Base-by-base conservation (phyloP, 2,329 filamentous ascomycete species). In the Eurotiales sp. region DNA sequence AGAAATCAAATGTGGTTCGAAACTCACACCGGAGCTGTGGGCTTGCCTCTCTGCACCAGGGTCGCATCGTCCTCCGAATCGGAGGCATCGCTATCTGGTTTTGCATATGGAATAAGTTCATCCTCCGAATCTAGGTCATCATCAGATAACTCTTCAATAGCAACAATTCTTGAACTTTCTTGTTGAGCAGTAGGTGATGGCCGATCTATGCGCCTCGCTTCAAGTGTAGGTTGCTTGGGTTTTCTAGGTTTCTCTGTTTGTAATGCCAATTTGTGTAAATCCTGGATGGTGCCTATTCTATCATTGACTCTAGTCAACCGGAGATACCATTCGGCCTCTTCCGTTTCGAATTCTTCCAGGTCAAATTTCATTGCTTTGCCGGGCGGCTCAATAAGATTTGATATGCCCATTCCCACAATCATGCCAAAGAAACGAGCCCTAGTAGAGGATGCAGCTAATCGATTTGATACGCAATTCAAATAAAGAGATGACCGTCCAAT, bases 61-160 rank as follows among this genome's bases (percentile, higher is more conserved):
- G 90, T 95, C 4, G 93, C 86, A 60, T 99, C 95, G 32, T 96
- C 91, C 52, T 96, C 90, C 0, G 90, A 92, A 64, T 99, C 93
- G 64, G 95, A 89, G 0, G 84, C 80, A 59, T 99, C 93, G 1
- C 88, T 90, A 61, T 90, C 88, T 0, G 89, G 89, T 66, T 96
- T 96, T 12, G 82, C 81, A 59, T 96, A 96, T 1, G 88, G 81
- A 2, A 83, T 75, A 1, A 97, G 74, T 54, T 88, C 87, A 14
- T 85, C 80, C 41, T 85, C 83, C 11, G 74, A 72, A 19, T 78
- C 74, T 5, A 15, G 32, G n/a, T 51, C 27, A 77, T 74, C 78
- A 2, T 80, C 78, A 21, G 78, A 75, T 8, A 90, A 65, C 61
- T 90, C 86, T 67, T 90, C 80, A 27, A 82, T 73, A 15, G 78